Evolutionary conservation across 495 filamentous ascomycete genomes (phyloP).

Genomic region (Amniculicola lignicola): DNA sequence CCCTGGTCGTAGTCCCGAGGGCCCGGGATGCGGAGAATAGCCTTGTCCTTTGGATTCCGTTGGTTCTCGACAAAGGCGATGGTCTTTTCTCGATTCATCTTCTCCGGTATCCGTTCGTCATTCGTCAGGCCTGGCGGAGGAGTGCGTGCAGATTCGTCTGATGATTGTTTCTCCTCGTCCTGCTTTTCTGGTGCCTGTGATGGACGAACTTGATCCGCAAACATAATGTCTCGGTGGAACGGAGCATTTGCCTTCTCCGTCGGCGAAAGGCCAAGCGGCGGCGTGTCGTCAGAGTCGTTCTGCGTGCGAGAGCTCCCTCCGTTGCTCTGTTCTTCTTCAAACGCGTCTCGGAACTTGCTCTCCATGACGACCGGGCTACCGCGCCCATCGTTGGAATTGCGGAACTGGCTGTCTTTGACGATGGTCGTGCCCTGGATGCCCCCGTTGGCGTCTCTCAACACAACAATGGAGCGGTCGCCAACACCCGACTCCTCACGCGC

Average conservation of each 20-base stretch:
- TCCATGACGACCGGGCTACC: slow-evolving; percentile 20
- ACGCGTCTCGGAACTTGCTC: too few relatives aligned
- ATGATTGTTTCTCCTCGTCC: too few relatives aligned
- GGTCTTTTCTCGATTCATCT: slow-evolving; percentile 65
- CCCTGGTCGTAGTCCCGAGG: slow-evolving; percentile 83
- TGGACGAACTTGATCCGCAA: slow-evolving; percentile 56
- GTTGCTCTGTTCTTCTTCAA: slow-evolving; percentile 14
- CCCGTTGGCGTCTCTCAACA: slow-evolving; percentile 57
- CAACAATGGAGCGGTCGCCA: slow-evolving; percentile 66
- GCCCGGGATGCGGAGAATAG: slow-evolving; percentile 77
- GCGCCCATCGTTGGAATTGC: slow-evolving; percentile 28
- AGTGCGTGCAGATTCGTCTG: neutral
- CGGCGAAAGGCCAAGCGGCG: neutral
- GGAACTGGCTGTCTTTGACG: slow-evolving; percentile 27
- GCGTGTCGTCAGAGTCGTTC: slow-evolving; percentile 12
- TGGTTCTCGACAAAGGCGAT: slow-evolving; percentile 85
- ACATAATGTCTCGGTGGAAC: slow-evolving; percentile 54
- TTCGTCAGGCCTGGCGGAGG: neutral
- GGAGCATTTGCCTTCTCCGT: neutral
- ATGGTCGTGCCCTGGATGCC: slow-evolving; percentile 50
- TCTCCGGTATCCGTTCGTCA: slow-evolving; percentile 48
- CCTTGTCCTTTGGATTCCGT: slow-evolving; percentile 66
- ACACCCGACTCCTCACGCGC: slow-evolving; percentile 64
- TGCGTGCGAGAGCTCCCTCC: slow-evolving; percentile 36
- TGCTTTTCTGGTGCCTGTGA: slow-evolving; percentile 26